Evolutionary conservation across 225 moss, liverwort and hornwort genomes (phyloP).

Genomic region (Physcomitrellopsis africana): DNA sequence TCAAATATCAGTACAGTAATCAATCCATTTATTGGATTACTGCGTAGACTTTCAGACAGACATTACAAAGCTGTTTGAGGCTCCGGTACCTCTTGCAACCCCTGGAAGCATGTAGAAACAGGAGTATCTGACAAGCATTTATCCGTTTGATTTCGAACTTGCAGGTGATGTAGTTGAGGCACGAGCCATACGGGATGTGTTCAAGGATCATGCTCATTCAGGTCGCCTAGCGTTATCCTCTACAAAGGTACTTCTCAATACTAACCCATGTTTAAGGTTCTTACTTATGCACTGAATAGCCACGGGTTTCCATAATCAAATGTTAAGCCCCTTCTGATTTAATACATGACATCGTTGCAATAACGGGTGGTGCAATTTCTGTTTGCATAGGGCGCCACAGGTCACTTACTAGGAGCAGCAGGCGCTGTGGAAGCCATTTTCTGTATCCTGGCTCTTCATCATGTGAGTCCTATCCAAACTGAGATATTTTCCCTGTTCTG

Average conservation of each 20-base stretch:
- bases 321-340: not conserved
- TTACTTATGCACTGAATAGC: not conserved
- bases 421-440: conserved; percentile 97
- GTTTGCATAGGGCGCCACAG: conserved; percentile 78
- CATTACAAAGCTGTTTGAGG: not conserved
- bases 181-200: conserved; percentile 77
- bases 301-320: not conserved
- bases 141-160: conserved; percentile 22
- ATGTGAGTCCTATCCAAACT: conserved; percentile 45
- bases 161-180: conserved; percentile 93
- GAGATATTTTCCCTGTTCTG: not conserved
- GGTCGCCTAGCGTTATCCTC: conserved; percentile 77
- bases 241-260: conserved; percentile 67
- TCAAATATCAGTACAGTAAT: conserved; percentile 13
- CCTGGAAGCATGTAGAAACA: conserved; percentile 7
- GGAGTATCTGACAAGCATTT: conserved; percentile 21
- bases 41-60: not conserved
- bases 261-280: not conserved
- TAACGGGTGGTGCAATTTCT: conserved; percentile 6
- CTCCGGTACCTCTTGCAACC: not conserved
- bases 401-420: conserved; percentile 94
- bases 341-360: not conserved
- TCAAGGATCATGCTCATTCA: conserved; percentile 59
- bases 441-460: conserved; percentile 82
- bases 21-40: not conserved